Conservation (phyloP, 768 basidiomycete genomes). For the Suillus variegatus region DNA sequence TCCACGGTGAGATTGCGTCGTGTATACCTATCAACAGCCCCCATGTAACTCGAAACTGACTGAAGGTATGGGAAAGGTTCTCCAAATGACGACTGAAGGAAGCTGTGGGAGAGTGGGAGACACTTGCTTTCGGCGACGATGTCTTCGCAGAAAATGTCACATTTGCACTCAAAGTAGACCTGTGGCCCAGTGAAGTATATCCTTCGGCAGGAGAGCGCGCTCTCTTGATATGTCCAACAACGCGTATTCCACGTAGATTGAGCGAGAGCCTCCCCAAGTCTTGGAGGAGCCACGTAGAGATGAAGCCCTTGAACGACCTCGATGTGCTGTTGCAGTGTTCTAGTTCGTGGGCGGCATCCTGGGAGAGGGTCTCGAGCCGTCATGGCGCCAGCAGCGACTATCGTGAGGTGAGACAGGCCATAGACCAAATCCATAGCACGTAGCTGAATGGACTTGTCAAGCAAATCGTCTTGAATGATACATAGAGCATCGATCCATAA, state of each 20-base stretch:
- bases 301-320: slow-evolving; percentile 7
- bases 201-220: background rate
- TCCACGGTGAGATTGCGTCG: background rate
- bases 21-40: background rate
- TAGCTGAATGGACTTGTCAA: background rate
- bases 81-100: background rate
- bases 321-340: background rate
- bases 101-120: background rate
- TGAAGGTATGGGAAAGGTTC: background rate
- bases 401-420: background rate
- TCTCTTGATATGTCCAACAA: slow-evolving; percentile 6
- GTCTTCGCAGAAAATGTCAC: background rate
- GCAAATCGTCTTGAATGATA: background rate
- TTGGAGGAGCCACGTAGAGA: slow-evolving; percentile 17
- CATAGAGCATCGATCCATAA: slow-evolving; percentile 6
- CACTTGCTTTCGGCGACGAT: background rate
- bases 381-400: background rate
- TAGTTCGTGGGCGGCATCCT: background rate
- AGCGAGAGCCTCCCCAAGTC: slow-evolving; percentile 7
- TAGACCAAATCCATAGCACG: background rate
- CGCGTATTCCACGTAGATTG: slow-evolving; percentile 20
- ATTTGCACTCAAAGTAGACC: slow-evolving; percentile 23
- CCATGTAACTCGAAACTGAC: background rate
- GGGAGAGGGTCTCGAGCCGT: background rate
- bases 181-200: slow-evolving; percentile 15